phyloP scores from a whole-genome alignment of 2,329 filamentous ascomycete genomes.

The Verticillium alfalfae region DNA sequence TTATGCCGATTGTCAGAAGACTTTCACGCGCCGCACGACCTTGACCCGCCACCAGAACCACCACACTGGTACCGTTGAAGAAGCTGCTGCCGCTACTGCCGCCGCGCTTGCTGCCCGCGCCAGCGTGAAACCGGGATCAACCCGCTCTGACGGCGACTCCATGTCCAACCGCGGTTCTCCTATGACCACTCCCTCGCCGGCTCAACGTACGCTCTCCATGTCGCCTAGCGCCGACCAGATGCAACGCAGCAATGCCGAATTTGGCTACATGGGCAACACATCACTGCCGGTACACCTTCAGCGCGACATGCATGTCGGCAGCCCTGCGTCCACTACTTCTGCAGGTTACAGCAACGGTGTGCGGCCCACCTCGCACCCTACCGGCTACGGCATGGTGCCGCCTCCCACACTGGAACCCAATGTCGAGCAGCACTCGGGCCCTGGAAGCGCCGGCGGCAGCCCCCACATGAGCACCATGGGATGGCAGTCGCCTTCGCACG shows the following conservation, averaged over 20 bases:
- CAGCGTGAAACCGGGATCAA: slow-evolving; percentile 32
- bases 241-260: slow-evolving; percentile 59
- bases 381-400: slow-evolving; percentile 61
- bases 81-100: slow-evolving; percentile 83
- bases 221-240: slow-evolving; percentile 69
- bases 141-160: slow-evolving; percentile 65
- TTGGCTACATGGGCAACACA: slow-evolving; percentile 71
- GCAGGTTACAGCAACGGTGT: slow-evolving; percentile 51
- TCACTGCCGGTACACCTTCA: slow-evolving; percentile 80
- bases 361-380: slow-evolving; percentile 81
- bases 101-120: slow-evolving; percentile 65
- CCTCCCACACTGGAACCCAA: slow-evolving; percentile 82
- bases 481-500: slow-evolving; percentile 82
- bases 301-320: slow-evolving; percentile 64
- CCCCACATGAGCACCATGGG: slow-evolving; percentile 78
- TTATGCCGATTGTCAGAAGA: slow-evolving; percentile 96
- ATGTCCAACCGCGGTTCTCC: slow-evolving; percentile 69
- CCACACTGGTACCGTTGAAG: slow-evolving; percentile 91
- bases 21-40: slow-evolving; percentile 91
- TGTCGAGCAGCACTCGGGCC: slow-evolving; percentile 65
- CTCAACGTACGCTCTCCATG: slow-evolving; percentile 72
- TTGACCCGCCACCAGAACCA: slow-evolving; percentile 94
- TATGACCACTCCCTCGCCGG: slow-evolving; percentile 75
- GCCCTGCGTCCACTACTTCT: slow-evolving; percentile 63
- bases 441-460: slow-evolving; percentile 70